Evolutionary conservation across 345 rosid species (phyloP).

Genomic region (Durio zibethinus): DNA sequence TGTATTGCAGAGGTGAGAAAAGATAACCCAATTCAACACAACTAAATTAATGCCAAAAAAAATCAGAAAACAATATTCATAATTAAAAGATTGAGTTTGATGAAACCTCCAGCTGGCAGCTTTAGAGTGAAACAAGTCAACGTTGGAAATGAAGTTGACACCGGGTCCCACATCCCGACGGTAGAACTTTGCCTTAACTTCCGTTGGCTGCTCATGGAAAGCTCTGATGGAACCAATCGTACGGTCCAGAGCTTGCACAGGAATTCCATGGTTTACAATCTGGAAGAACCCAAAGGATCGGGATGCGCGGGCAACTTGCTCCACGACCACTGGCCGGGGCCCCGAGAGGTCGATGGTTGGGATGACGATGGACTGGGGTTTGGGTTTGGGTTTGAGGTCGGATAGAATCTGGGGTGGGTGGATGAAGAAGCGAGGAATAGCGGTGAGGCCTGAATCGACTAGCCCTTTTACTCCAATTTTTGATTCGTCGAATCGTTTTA

Average conservation of each 20-base stretch:
- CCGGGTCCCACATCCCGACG: constrained; percentile 19
- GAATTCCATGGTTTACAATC: constrained; percentile 47
- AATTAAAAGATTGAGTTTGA: background rate
- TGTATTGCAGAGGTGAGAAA: background rate
- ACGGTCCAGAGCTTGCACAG: constrained; percentile 34
- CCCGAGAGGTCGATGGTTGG: constrained; percentile 46
- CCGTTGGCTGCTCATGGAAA: constrained; percentile 43
- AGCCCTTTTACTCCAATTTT: constrained; percentile 52
- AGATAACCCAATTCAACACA: background rate
- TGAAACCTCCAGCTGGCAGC: constrained; percentile 60
- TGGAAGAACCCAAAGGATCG: constrained; percentile 51
- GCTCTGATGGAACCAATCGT: constrained; percentile 24
- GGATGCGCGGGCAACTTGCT: constrained; percentile 29
- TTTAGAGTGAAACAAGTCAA: constrained; percentile 44
- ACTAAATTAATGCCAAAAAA: background rate
- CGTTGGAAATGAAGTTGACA: constrained; percentile 38
- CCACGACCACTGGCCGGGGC: constrained; percentile 28
- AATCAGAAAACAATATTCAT: background rate
- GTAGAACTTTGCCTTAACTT: constrained; percentile 38
- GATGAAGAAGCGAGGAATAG: constrained; percentile 47
- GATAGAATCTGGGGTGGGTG: constrained; percentile 41
- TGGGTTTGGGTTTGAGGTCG: constrained; percentile 18
- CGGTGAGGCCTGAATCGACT: constrained; percentile 39
- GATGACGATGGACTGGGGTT: constrained; percentile 6
- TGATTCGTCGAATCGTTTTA: constrained; percentile 38